These are phyloP conservation scores for Castanea crenata DNA, from an alignment of 306 rosid genomes.

Conservation along the genomic window DNA sequence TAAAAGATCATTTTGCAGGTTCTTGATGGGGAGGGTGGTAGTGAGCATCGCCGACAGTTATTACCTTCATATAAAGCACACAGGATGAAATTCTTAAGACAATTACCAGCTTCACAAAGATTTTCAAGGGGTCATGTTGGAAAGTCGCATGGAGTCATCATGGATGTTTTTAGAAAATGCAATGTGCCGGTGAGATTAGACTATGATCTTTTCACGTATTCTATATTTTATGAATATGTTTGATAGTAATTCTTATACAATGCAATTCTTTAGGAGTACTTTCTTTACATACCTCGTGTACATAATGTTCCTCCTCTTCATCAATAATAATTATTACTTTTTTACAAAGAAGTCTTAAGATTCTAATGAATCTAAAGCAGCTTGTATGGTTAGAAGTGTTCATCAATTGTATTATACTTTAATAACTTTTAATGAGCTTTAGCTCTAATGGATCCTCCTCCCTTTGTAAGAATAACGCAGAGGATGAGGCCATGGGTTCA, in stretches of 20 bases:
- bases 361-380: not conserved
- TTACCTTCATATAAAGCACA: conserved; percentile 88
- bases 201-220: not conserved
- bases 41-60: conserved; percentile 64
- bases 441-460: too few species aligned
- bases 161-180: conserved; percentile 54
- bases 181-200: conserved; percentile 61
- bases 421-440: not conserved
- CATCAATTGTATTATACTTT: not conserved
- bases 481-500: too few species aligned
- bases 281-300: too few species aligned
- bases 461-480: too few species aligned
- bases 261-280: not conserved
- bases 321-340: too few species aligned
- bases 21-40: conserved; percentile 80
- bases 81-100: conserved; percentile 49
- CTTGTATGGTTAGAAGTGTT: not conserved
- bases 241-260: not conserved
- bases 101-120: conserved; percentile 33
- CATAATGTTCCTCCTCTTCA: too few species aligned
- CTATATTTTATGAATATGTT: conserved; percentile 1
- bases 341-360: too few species aligned
- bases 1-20: conserved; percentile 42
- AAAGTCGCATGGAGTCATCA: conserved; percentile 48
- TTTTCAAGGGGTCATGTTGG: conserved; percentile 56